Evolutionary conservation across 257 asterid genomes (phyloP), one percentile per base, ranked within the genome.

Genomic region (Solanum dulcamara): DNA sequence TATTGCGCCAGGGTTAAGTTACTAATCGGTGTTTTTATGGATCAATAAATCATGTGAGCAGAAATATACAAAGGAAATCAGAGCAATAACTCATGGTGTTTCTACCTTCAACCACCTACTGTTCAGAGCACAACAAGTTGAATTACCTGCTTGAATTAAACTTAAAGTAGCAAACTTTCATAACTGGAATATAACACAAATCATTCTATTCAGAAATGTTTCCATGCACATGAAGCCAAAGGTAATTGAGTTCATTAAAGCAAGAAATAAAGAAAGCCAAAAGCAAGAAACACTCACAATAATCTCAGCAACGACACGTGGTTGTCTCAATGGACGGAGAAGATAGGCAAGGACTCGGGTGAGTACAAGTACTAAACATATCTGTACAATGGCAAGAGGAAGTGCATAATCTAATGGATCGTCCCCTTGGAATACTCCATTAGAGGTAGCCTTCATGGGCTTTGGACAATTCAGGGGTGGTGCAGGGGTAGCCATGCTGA

Each of bases 271-370:
- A 8, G 64, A 46, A 77, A 44, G 38, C 59, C 51, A 26, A 75
- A 44, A 46, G 18, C 46, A 30, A 18, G 59, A 67, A 6, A 30
- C 74, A 87, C 96, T 92, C 85, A 95, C 98, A 72, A 95, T 88
- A 67, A 95, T 92, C 92, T 95, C 98, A 10, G 98, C 98, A 35
- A 95, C 88, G 67, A 95, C 98, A 12, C 98, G 98, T 0, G 98
- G 98, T 87, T 95, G 98, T 68, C 98, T 80, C 40, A 95, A 81
- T 22, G 98, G 98, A 85, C 90, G 86, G 85, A 94, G 94, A 87
- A 93, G 84, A 86, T 89, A 93, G 2, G 98, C 97, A 18, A 94
- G 93, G 5, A 84, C 28, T 67, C 98, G 90, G 3, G 98, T 93
- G 37, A 95, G 88, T 10, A 85, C 84, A 37, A 91, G 86, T 30